phyloP scores from a whole-genome alignment of 176 grass and related monocot species.

The Triticum timopheevii region DNA sequence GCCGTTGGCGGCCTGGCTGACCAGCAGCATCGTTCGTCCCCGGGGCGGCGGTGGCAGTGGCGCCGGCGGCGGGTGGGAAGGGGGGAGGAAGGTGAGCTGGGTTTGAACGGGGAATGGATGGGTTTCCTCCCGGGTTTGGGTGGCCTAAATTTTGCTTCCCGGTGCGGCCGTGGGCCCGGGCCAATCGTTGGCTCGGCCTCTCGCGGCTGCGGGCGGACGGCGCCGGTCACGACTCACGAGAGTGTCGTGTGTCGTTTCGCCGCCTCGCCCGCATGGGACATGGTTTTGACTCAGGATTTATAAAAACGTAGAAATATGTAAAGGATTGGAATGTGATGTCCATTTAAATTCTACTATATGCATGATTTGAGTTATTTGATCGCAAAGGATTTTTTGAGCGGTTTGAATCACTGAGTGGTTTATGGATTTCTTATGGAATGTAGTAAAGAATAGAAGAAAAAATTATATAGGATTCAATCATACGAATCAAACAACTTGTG shows the following conservation, averaged over 20 bases:
- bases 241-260: background rate
- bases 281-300: no score
- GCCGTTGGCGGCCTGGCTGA: slow-evolving; percentile 82
- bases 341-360: no score
- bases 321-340: no score
- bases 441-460: no score
- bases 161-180: slow-evolving; percentile 16
- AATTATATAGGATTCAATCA: no score
- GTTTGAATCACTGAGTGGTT: no score
- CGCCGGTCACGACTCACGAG: background rate
- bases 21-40: slow-evolving; percentile 51
- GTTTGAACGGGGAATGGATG: slow-evolving; percentile 25
- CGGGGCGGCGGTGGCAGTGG: background rate
- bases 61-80: background rate
- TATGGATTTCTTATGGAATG: no score
- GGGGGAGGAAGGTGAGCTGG: background rate
- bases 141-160: background rate
- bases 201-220: background rate
- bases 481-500: no score
- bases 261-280: background rate
- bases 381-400: no score
- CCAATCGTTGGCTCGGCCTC: background rate
- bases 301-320: no score
- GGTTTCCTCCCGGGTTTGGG: background rate
- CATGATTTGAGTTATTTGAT: no score